Conservation (phyloP, 129 eudicot species). For the Flaveria linearis region DNA sequence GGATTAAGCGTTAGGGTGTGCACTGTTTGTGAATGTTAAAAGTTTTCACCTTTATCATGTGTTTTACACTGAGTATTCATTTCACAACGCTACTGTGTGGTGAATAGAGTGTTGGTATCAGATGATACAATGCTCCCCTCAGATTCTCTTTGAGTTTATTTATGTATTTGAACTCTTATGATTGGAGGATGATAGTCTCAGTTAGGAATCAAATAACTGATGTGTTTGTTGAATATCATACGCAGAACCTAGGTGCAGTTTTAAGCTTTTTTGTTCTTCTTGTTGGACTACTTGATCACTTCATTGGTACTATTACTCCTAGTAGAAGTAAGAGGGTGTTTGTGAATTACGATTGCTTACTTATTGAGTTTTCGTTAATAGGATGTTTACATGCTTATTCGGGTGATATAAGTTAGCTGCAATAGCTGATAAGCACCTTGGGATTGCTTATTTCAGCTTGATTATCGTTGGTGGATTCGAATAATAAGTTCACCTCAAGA, state of each 20-base stretch:
- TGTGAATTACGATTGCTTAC: too few species aligned
- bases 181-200: not conserved
- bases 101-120: too few species aligned
- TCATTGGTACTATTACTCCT: not conserved
- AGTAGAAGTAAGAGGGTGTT: too few species aligned
- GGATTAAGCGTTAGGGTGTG: not conserved
- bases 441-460: not conserved
- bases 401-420: not conserved
- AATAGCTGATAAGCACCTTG: too few species aligned
- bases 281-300: too few species aligned
- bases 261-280: not conserved
- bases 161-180: not conserved
- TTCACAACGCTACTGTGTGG: too few species aligned
- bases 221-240: not conserved
- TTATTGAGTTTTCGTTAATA: too few species aligned
- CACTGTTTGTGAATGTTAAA: not conserved
- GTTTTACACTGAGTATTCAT: too few species aligned
- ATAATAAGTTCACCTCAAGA: not conserved
- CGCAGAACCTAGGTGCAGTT: not conserved
- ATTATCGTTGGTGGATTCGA: not conserved
- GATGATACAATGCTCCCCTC: too few species aligned
- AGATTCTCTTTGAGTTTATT: too few species aligned
- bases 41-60: too few species aligned
- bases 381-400: too few species aligned
- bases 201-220: not conserved